Base-by-base conservation (phyloP, 352 stramenopile genomes). In the Discostella stelligera region DNA sequence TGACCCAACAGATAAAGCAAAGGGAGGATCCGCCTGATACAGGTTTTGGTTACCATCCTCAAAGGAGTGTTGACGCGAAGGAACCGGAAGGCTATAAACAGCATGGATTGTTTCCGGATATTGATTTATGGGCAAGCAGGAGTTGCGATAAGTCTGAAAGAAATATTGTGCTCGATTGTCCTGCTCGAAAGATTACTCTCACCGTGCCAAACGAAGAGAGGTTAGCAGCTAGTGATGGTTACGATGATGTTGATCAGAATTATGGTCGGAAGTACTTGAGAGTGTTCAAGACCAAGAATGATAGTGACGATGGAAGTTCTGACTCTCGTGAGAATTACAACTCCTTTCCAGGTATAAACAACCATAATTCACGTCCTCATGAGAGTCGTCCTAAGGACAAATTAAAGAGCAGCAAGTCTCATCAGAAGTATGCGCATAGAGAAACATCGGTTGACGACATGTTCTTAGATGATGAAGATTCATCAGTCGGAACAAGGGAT, bases 71-170 rank as follows among this genome's bases (percentile, higher is more conserved):
- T 13, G 18, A 46, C 46, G 56, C 56, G 18, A 49, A 59, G 27
- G 72, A 73, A 58, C 66, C 71, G 30, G 71, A 73, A 27, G 71
- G 71, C 32, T 67, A 61, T 55, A 48, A 41, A 20, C 70, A 78
- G 53, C 37, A 66, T 52, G 52, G 25, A 52, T 27, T 84, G 10
- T 84, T 80, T 52, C 77, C 77, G n/a, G 61, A 84, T 66, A 66
- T 80, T 27, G 75, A 77, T 53, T 66, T 71, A 68, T 60, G 39
- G 23, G 18, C 13, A 21, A 63, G 60, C 30, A 55, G 39, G n/a
- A 30, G 30, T 37, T 56, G 23, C 3, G 27, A 23, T 2, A 32
- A 18, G 61, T 8, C 46, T 30, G 37, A 59, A n/a, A 3, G 13
- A 18, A 37, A n/a, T 55, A 39, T 66, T 32, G 0, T 20, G 16